Base-by-base conservation (phyloP, 1,139 yeast species). In the Geotrichum histeridarum region DNA sequence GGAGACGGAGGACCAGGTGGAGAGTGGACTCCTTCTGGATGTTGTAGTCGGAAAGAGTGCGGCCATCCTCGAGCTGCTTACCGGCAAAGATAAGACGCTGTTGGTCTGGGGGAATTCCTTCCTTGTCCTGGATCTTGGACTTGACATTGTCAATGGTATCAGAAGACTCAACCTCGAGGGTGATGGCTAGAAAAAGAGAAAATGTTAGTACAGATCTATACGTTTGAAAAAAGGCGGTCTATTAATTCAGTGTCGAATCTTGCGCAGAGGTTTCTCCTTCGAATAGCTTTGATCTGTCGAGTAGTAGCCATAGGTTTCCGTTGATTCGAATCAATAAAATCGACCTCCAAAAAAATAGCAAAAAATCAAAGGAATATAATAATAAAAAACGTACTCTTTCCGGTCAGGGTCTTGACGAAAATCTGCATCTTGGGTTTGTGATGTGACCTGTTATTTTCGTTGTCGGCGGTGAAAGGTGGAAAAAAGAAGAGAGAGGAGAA, bases 1-100 rank as follows among this genome's bases (percentile, higher is more conserved):
- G 88, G 78, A 93, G 88, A 84, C 98, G 90, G 67, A 93, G 81
- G 73, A 93, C 98, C 79, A 93, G 85, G 81, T 93, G 97, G 67
- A 93, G 79, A 67, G 98, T 93, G 66, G 98, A 91, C 82, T 93
- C 98, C 89, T 93, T 91, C 83, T 90, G 97, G 82, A 93, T 91
- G 94, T 93, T 93, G 95, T 93, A 93, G 84, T 93, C 98, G 70
- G 96, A 86, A 71, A 93, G 83, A 68, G 98, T 91, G 84, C 98
- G 89, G 72, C 97, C 97, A 72, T 91, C 98, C 81, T 91, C 98
- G 77, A 91, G 87, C 81, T 90, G 97, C 85, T 90, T 91, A 85
- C 98, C 98, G 76, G 98, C 98, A 76, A 91, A 93, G 87, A 91
- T 89, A 75, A 91, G 85, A 82, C 98, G 88, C 83, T 91, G 98